phyloP scores from a whole-genome alignment of 2,329 filamentous ascomycete genomes.

The Cordyceps militaris region DNA sequence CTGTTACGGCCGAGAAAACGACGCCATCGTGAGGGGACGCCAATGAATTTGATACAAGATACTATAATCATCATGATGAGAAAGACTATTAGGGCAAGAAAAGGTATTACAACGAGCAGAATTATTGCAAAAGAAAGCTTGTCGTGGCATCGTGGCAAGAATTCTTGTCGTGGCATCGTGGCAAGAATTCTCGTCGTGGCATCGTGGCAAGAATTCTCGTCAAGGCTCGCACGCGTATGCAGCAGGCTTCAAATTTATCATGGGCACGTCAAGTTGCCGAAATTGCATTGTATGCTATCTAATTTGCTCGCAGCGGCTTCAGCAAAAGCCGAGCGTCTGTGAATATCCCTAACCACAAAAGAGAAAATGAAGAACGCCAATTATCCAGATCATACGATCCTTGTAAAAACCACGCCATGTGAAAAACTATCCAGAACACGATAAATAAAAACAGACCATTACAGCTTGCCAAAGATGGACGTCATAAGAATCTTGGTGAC shows the following conservation, averaged over 20 bases:
- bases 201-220: no score
- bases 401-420: slow-evolving; percentile 3
- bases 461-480: slow-evolving; percentile 43
- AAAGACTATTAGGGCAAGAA: no score
- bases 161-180: no score
- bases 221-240: no score
- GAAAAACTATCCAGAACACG: not conserved
- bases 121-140: no score
- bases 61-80: no score
- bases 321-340: not conserved
- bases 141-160: no score
- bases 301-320: not conserved
- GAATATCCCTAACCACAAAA: not conserved
- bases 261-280: not conserved
- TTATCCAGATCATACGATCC: not conserved
- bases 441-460: slow-evolving; percentile 5
- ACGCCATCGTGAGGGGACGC: no score
- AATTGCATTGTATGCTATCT: not conserved
- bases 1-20: no score
- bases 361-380: not conserved
- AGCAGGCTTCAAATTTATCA: not conserved
- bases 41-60: no score
- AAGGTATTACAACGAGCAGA: no score
- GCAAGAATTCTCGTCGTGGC: no score
- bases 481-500: slow-evolving; percentile 73